These are phyloP conservation scores for Caryopteris hybrid DNA, from an alignment of 305 asterid genomes.

Conservation along the genomic window DNA sequence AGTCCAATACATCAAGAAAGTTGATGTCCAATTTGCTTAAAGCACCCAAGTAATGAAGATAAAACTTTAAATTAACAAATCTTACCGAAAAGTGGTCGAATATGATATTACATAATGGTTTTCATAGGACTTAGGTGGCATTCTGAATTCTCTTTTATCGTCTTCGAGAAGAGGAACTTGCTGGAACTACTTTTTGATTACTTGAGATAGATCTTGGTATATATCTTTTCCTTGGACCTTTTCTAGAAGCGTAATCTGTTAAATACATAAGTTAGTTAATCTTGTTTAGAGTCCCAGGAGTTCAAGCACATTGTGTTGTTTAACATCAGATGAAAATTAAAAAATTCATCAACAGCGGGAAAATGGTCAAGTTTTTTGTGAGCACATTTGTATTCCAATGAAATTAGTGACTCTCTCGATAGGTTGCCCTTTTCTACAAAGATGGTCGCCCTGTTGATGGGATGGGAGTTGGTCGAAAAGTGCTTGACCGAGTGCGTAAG, in stretches of 20 bases:
- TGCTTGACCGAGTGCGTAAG: slow-evolving; percentile 60
- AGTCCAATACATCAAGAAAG: background rate
- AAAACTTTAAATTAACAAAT: background rate
- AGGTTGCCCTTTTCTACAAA: slow-evolving; percentile 73
- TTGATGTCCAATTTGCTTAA: background rate
- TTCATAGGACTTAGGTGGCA: slow-evolving; percentile 5
- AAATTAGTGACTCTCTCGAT: background rate
- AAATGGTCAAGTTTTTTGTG: background rate
- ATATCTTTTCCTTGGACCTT: background rate
- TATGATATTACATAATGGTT: background rate
- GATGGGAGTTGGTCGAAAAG: slow-evolving; percentile 65
- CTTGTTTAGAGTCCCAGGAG: background rate
- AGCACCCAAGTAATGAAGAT: background rate
- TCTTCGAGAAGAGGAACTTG: background rate
- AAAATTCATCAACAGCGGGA: background rate
- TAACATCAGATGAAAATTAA: background rate
- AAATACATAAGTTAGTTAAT: background rate
- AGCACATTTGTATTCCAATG: no score
- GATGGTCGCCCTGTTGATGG: slow-evolving; percentile 79
- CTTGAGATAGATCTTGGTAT: background rate
- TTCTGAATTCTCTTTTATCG: background rate
- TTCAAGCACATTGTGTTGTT: background rate
- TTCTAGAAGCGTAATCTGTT: background rate
- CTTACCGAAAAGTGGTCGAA: slow-evolving; percentile 22
- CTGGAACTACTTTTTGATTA: background rate